A percentile compares a stretch with the other conserved stretches of the same genome.
These are phyloP conservation scores for Alternaria atra DNA, from an alignment of 2,329 filamentous ascomycete genomes.

Conservation along the genomic window DNA sequence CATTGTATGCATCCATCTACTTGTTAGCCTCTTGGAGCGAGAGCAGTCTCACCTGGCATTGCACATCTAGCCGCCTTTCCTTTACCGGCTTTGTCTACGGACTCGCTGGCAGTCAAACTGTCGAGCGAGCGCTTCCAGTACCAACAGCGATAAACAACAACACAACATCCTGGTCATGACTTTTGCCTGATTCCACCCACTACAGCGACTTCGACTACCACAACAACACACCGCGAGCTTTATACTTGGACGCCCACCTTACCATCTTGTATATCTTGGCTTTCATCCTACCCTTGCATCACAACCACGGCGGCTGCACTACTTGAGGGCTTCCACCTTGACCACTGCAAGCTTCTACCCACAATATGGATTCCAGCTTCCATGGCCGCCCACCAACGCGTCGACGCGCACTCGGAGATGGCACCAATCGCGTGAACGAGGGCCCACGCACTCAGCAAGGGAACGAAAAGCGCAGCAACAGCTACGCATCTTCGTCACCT, in stretches of 20 bases:
- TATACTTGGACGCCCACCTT: conserved; percentile 31
- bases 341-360: conserved; percentile 14
- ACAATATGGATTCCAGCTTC: conserved; percentile 42
- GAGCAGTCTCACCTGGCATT: conserved; percentile 35
- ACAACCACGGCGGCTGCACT: conserved; percentile 16
- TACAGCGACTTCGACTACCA: conserved; percentile 23
- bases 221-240: conserved; percentile 23
- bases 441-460: conserved; percentile 27
- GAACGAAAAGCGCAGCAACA: conserved; percentile 31
- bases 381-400: conserved; percentile 45
- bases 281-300: conserved; percentile 23
- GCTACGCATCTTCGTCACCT: conserved; percentile 28
- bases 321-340: conserved; percentile 14
- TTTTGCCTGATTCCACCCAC: conserved; percentile 16
- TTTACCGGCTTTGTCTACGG: conserved; percentile 37
- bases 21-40: conserved; percentile 47
- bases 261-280: conserved; percentile 35
- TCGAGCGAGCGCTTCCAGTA: conserved; percentile 24
- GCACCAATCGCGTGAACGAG: conserved; percentile 45
- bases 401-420: conserved; percentile 46
- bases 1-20: conserved; percentile 45
- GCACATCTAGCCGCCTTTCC: conserved; percentile 39
- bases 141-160: conserved; percentile 36
- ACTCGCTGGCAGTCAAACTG: conserved; percentile 23
- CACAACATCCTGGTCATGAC: conserved; percentile 29